A percentile compares a stretch with the other conserved stretches of the same genome.
Evolutionary conservation across 2,329 filamentous ascomycete genomes (phyloP).

Genomic region (Monosporascus sp.): DNA sequence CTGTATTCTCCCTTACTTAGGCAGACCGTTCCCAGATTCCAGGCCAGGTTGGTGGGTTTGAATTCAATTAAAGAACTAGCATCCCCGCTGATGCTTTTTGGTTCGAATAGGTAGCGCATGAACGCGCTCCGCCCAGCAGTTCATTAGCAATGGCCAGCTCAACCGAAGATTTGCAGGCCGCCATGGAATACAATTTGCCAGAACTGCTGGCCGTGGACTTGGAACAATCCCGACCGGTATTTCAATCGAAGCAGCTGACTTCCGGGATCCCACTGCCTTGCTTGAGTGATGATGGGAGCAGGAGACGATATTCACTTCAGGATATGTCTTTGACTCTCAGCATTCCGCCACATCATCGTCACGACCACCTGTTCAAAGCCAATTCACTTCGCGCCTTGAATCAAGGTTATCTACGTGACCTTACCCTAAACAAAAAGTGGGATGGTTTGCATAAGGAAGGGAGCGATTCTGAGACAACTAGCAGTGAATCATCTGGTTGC

Average conservation of each 20-base stretch:
- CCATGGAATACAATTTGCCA: conserved; percentile 43
- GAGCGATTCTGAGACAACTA: conserved; percentile 26
- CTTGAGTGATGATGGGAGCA: conserved; percentile 26
- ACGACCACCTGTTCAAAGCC: conserved; percentile 10
- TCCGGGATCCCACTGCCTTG: conserved; percentile 40
- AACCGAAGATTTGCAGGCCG: conserved; percentile 17
- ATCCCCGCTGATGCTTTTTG: no score
- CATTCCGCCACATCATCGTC: conserved; percentile 10
- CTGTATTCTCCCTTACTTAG: neutral
- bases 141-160: conserved; percentile 10
- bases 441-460: conserved; percentile 11
- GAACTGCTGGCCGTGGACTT: conserved; percentile 53
- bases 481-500: conserved; percentile 31
- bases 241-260: conserved; percentile 47
- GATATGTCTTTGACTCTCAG: conserved; percentile 13
- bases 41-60: no score
- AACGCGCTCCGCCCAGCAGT: neutral
- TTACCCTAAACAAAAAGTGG: conserved; percentile 13
- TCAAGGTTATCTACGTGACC: conserved; percentile 19
- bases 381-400: conserved; percentile 20
- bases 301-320: conserved; percentile 20
- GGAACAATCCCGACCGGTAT: conserved; percentile 42
- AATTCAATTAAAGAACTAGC: no score
- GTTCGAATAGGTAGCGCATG: no score
- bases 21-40: no score